These are phyloP conservation scores for Solanum hybrid DNA, from an alignment of 305 asterid genomes.

Conservation along the genomic window DNA sequence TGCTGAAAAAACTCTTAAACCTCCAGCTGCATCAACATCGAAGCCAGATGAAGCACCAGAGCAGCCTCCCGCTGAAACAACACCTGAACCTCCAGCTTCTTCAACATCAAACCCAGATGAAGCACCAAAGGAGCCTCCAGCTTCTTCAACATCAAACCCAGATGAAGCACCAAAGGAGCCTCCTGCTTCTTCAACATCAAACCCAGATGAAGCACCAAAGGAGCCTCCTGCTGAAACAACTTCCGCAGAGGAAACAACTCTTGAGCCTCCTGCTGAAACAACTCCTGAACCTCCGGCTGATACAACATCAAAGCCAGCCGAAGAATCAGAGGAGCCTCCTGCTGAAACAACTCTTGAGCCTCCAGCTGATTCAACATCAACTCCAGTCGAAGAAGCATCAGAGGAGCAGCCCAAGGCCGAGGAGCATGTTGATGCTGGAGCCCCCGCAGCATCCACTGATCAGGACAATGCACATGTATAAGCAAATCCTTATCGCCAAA, in stretches of 20 bases:
- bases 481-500: not conserved
- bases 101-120: not conserved
- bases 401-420: not conserved
- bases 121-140: not conserved
- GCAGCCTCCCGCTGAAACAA: not conserved
- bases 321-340: not conserved
- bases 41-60: not conserved
- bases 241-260: not conserved
- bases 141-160: not conserved
- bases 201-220: no score
- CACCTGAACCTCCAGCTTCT: not conserved
- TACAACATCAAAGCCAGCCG: not conserved
- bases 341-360: not conserved
- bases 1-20: not conserved
- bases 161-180: not conserved
- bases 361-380: not conserved
- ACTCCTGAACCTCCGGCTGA: not conserved
- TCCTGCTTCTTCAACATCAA: not conserved
- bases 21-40: not conserved
- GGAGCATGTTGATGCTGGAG: constrained; percentile 12
- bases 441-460: not conserved
- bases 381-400: not conserved
- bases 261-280: not conserved
- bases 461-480: not conserved
- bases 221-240: not conserved